A percentile compares a stretch with the other conserved stretches of the same genome.
phyloP scores from a whole-genome alignment of 1,284 basidiomycete genomes.

The Tilletia indica region DNA sequence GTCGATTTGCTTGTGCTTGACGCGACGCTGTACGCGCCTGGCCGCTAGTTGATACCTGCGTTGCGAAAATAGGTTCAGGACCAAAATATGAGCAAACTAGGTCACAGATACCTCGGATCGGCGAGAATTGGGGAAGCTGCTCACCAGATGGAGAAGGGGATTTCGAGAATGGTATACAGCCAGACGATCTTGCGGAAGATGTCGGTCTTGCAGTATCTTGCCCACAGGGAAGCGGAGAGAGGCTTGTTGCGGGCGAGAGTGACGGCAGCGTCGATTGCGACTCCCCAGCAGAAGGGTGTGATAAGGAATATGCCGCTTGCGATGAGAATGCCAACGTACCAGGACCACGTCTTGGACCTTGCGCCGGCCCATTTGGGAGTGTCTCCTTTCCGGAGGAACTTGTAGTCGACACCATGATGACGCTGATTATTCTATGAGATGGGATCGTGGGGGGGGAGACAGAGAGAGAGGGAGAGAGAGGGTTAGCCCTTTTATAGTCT shows the following conservation, averaged over 20 bases:
- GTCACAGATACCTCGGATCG: no score
- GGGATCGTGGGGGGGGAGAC: no score
- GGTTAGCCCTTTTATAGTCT: no score
- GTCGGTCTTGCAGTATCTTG: background rate
- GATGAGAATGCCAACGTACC: background rate
- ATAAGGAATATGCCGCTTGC: slow-evolving; percentile 16
- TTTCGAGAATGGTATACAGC: slow-evolving; percentile 21
- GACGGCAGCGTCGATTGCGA: slow-evolving; percentile 11
- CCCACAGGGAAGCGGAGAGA: background rate
- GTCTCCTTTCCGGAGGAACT: background rate
- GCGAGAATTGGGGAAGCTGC: background rate
- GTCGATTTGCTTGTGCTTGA: slow-evolving; percentile 16
- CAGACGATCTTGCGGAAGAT: slow-evolving; percentile 19
- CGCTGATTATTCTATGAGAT: no score
- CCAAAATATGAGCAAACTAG: no score
- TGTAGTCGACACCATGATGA: slow-evolving; percentile 10
- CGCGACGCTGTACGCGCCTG: slow-evolving; percentile 15
- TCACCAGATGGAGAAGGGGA: slow-evolving; percentile 29
- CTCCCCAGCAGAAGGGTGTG: slow-evolving; percentile 25
- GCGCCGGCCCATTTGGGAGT: background rate
- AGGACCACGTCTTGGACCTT: background rate
- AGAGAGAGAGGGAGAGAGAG: no score
- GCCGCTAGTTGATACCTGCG: background rate
- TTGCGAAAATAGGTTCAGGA: no score
- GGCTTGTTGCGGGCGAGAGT: slow-evolving; percentile 8